Base-by-base conservation (phyloP, 2,329 filamentous ascomycete species). In the Berkeleyomyces basicola region DNA sequence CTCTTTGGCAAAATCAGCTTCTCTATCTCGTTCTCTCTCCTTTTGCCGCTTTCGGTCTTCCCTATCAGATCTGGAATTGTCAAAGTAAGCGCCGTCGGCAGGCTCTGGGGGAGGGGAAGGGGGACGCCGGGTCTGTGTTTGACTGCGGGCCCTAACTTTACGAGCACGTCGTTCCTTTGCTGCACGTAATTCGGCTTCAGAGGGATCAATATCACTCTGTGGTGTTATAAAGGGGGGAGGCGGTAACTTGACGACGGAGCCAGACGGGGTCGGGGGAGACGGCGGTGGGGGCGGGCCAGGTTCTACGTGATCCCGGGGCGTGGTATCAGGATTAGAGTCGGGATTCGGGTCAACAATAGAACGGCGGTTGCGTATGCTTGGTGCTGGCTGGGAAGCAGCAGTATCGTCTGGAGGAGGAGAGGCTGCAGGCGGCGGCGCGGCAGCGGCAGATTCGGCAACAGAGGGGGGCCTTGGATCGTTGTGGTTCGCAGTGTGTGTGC, bases 1-100 rank as follows among this genome's bases (percentile, higher is more conserved):
- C 6, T 62, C 66, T 49, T 66, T 63, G 44, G 67, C 65, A 63
- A 65, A 62, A 40, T 69, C 68, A 46, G 61, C 64, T 46, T 62
- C 61, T 46, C 40, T 59, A 23, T 64, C 63, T 0, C 49, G 59
- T 2, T 53, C 53, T 59, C 64, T 3, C 53, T 66, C 14, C 61
- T 63, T 58, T 58, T 66, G 42, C 63, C 63, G 63, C 44, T 49
- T 63, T 59, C 65, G 60, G 65, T 66, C 67, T 67, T 66, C 62
- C 10, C 64, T 49, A 37, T 64, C 60, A 14, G 43, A 40, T 59
- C 53, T 57, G 33, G 63, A 46, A 16, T 51, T 49, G 36, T 57
- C 57, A 46, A 14, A 37, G 33, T 60, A 61, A 4, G 39, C 58
- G 14, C 63, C 49, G 23, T 62, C 59, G 16, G 46, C 40, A 10